These are phyloP conservation scores for Rickenella mellea DNA, from an alignment of 768 basidiomycete genomes.

Conservation along the genomic window DNA sequence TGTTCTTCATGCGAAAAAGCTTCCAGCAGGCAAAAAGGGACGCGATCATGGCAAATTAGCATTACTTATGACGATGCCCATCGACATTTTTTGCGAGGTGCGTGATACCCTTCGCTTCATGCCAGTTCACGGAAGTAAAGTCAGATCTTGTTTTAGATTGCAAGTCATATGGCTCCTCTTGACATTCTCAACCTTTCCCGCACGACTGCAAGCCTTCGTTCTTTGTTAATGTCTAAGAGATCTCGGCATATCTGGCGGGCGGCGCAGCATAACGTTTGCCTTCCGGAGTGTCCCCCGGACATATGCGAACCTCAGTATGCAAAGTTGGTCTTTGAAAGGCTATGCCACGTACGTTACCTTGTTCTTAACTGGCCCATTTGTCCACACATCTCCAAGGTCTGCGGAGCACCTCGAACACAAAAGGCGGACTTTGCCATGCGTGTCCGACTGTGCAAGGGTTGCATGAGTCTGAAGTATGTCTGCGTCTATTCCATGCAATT, in stretches of 20 bases:
- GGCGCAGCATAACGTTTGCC: slow-evolving; percentile 15
- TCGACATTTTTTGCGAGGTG: not conserved
- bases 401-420: not conserved
- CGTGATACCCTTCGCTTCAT: slow-evolving; percentile 2
- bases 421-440: not conserved
- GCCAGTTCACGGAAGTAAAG: slow-evolving; percentile 22
- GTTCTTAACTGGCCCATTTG: not conserved
- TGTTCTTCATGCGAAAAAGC: no score
- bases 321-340: slow-evolving; percentile 23
- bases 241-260: slow-evolving; percentile 24
- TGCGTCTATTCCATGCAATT: no score
- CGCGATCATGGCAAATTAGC: not conserved
- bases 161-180: slow-evolving; percentile 25
- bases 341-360: slow-evolving; percentile 23
- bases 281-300: slow-evolving; percentile 20
- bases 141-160: slow-evolving; percentile 31
- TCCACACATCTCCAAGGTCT: not conserved
- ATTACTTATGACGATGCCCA: not conserved
- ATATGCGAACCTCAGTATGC: slow-evolving; percentile 25
- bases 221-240: slow-evolving; percentile 19
- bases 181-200: slow-evolving; percentile 33
- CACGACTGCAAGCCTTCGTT: slow-evolving; percentile 25
- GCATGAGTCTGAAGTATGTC: not conserved
- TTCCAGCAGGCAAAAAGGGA: no score
- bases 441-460: not conserved